Evolutionary conservation across 208 protist species (phyloP), one percentile per base, ranked within the genome.

Genomic region (Crithidia expoeki): DNA sequence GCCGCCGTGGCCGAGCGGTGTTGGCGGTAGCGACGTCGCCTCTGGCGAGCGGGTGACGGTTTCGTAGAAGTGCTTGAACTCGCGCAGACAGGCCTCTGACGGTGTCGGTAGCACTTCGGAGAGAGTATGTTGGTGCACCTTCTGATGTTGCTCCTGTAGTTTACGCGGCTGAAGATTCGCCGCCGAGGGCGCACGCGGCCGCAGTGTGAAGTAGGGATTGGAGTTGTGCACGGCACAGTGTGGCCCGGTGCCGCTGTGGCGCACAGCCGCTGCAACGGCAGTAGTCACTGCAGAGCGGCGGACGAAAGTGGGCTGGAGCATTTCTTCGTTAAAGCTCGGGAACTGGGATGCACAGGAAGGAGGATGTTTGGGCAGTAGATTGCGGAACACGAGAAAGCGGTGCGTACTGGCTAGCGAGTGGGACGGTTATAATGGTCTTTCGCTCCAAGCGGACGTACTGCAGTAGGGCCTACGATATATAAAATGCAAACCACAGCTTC

Each of bases 11-110:
- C 74, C 74, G 16, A 79, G 74, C 36, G 65, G 65, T 30, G 74
- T 74, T 1, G 66, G 67, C 11, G 66, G 51, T 27, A 79, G 56
- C 38, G 57, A 51, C 6, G 51, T 69, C 21, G 49, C 60, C 72
- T 51, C 58, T 0, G 34, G 25, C 19, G 64, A 77, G 28, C 60
- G 51, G 0, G 65, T 53, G 28, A 79, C 67, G 9, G 34, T 52
- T 27, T 79, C 67, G 61, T 79, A 79, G 49, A 79, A 79, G 51
- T 61, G 66, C 38, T 62, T 70, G 50, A 77, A 77, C 64, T 60
- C 57, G n/a, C 12, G 28, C 21, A 77, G 28, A 23, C 59, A 64
- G 7, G 42, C 44, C 65, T 72, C 57, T 2, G 36, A 52, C 11
- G 72, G 57, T 6, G 59, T 53, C 19, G 64, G 61, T 9, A 49